Conservation (phyloP, 1,284 basidiomycete species). For the Crepidotus sp. region DNA sequence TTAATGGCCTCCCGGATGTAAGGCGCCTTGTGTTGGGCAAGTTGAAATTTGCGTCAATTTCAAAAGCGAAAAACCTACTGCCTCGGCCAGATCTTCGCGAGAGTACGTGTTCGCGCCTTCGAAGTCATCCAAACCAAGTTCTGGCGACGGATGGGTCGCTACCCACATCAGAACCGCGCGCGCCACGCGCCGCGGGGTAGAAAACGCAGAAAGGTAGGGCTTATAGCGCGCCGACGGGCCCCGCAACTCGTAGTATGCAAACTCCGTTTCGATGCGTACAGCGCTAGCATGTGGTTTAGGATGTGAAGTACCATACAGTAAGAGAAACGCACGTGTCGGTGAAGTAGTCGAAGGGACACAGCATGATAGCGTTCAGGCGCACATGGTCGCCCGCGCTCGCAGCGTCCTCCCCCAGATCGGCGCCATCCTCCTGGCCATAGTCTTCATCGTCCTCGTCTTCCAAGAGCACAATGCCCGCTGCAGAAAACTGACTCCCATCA, state of each 20-base stretch:
- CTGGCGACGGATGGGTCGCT: constrained; percentile 22
- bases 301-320: not conserved
- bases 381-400: constrained; percentile 25
- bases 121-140: constrained; percentile 25
- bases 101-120: constrained; percentile 20
- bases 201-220: constrained; percentile 38
- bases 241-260: constrained; percentile 52
- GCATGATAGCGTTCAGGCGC: constrained; percentile 27
- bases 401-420: constrained; percentile 3
- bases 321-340: constrained; percentile 25
- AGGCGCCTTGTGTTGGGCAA: constrained; percentile 28
- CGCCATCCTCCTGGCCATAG: constrained; percentile 28
- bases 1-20: constrained; percentile 27
- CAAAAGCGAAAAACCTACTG: constrained; percentile 29
- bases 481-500: constrained; percentile 30
- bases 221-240: constrained; percentile 38
- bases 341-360: constrained; percentile 31
- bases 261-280: constrained; percentile 50
- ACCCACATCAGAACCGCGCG: constrained; percentile 39
- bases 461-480: constrained; percentile 27
- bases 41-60: too few relatives aligned
- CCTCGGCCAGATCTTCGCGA: constrained; percentile 32
- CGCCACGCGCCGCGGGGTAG: constrained; percentile 38
- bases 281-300: constrained; percentile 26
- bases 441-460: constrained; percentile 30